These are phyloP conservation scores for Oryza coarctata DNA, from an alignment of 176 grass and related monocot species.

Conservation along the genomic window DNA sequence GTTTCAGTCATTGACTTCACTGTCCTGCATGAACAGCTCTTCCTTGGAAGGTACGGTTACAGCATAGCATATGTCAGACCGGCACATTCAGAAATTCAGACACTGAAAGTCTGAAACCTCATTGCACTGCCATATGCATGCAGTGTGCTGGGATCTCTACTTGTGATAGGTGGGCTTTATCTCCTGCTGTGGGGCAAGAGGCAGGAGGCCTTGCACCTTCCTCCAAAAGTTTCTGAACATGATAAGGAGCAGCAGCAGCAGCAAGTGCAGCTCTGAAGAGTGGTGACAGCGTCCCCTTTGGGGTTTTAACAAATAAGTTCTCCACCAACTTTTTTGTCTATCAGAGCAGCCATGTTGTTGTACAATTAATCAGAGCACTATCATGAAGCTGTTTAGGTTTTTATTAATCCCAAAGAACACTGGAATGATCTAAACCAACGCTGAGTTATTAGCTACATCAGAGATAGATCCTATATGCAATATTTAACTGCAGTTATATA, in stretches of 20 bases:
- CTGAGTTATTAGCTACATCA: constrained; percentile 1
- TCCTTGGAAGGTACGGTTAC: constrained; percentile 69
- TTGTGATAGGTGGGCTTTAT: constrained; percentile 76
- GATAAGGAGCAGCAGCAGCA: constrained; percentile 53
- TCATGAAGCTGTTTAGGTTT: constrained; percentile 32
- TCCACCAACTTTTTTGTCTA: constrained; percentile 2
- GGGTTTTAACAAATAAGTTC: constrained; percentile 46
- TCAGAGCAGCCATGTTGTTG: neutral
- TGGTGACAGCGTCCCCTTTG: neutral
- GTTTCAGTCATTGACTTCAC: constrained; percentile 73
- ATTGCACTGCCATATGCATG: neutral
- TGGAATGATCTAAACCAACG: neutral
- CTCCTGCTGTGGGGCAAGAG: constrained; percentile 91
- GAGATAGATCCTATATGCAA: neutral
- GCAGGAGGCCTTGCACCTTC: constrained; percentile 46
- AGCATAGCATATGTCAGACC: neutral
- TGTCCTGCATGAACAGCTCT: constrained; percentile 70
- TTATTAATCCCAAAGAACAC: constrained; percentile 29
- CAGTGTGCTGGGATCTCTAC: constrained; percentile 67
- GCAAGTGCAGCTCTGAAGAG: constrained; percentile 48
- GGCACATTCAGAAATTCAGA: neutral
- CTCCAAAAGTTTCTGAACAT: constrained; percentile 40
- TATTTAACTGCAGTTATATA: neutral
- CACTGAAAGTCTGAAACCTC: neutral
- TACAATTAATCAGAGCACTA: neutral